Evolutionary conservation across 768 basidiomycete species (phyloP), one percentile per base, ranked within the genome.

Genomic region (Amanita pseudoporphyria): DNA sequence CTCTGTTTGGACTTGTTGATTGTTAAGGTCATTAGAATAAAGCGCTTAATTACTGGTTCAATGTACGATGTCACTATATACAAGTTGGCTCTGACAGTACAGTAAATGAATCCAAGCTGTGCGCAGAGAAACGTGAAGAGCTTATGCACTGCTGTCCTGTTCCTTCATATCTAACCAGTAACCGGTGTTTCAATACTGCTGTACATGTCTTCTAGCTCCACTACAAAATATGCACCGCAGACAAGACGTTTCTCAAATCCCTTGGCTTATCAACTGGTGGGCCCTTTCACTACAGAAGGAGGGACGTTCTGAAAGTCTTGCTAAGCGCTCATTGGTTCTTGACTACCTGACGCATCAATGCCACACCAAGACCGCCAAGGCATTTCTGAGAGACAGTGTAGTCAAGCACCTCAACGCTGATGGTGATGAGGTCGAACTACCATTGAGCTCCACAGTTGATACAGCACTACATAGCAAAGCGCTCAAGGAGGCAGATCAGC

Each of bases 321-420:
- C n/a, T 9, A 58, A 88, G 86, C 78, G 81, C 38, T 62, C 73
- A 14, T 65, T 91, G 40, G 82, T 91, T 13, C 68, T 91, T 32
- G 81, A 87, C 57, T 91, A 89, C 59, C 75, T 92, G 1, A 78
- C 77, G 48, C 85, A 90, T 57, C 73, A 78, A 35, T 83, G 82
- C 51, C 87, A 82, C 62, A 76, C 78, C n/a, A 67, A 67, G 33
- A 87, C 89, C 0, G 85, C 86, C 2, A 70, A 71, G 30, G 81
- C 80, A 0, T 87, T 92, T 54, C 71, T 73, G 6, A 67, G 70
- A 36, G 84, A 87, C 45, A 82, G 78, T 51, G 68, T 77, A 6
- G 69, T 81, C 16, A 72, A 72, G 47, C 78, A 80, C 40, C 69
- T 84, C 19, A 81, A 87, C 56, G 73, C 74, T 13, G 84, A 88